Evolutionary conservation across 305 asterid species (phyloP).

Genomic region (Fraxinus sp.): DNA sequence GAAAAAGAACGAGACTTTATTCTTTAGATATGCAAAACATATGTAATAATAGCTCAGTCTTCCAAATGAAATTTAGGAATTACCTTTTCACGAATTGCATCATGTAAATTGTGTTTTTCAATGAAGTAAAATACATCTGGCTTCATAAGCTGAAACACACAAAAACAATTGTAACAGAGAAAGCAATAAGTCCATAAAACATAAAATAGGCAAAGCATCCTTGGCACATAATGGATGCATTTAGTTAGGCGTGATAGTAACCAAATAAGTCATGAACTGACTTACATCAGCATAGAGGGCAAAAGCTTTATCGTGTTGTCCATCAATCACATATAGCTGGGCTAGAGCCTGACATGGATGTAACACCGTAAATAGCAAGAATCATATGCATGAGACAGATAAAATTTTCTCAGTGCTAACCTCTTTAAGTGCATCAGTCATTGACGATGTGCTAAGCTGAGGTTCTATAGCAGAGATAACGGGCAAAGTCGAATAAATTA

Average conservation of each 20-base stretch:
- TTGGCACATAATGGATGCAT: conserved; percentile 16
- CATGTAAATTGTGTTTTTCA: conserved; percentile 87
- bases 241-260: neutral
- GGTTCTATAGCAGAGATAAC: conserved; percentile 91
- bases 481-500: conserved; percentile 71
- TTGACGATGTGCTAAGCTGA: conserved; percentile 81
- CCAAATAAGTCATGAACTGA: conserved; percentile 21
- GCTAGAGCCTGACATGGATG: conserved; percentile 74
- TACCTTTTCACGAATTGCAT: conserved; percentile 82
- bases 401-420: conserved; percentile 40
- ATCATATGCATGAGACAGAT: conserved; percentile 16
- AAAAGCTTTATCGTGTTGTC: conserved; percentile 89
- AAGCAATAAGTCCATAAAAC: conserved; percentile 18
- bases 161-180: conserved; percentile 26
- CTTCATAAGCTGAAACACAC: conserved; percentile 73
- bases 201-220: conserved; percentile 18
- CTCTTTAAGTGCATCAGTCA: conserved; percentile 83
- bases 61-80: conserved; percentile 7
- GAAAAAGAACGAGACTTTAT: conserved; percentile 5
- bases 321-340: conserved; percentile 77
- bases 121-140: conserved; percentile 85
- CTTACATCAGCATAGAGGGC: conserved; percentile 92
- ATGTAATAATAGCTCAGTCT: neutral
- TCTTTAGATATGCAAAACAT: conserved; percentile 15
- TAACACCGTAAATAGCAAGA: conserved; percentile 15